These are phyloP conservation scores for Cryptococcus hybrid DNA, from an alignment of 1,284 basidiomycete genomes.

Conservation along the genomic window DNA sequence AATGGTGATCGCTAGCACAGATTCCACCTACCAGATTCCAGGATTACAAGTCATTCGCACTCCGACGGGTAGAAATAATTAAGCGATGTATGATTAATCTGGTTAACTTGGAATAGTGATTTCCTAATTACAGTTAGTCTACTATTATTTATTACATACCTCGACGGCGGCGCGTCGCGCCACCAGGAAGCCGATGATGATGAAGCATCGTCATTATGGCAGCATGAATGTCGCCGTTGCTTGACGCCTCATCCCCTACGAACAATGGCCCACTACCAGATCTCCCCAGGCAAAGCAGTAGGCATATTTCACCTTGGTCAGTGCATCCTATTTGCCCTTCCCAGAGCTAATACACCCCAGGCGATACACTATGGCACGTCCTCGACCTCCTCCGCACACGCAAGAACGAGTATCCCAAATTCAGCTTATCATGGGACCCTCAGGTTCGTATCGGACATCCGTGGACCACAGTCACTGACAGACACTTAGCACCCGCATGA, in stretches of 20 bases:
- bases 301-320: slow-evolving; percentile 74
- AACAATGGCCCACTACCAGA: slow-evolving; percentile 60
- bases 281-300: slow-evolving; percentile 71
- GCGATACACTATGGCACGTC: slow-evolving; percentile 75
- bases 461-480: neutral
- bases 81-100: too few species aligned
- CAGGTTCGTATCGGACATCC: slow-evolving; percentile 52
- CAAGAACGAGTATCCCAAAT: slow-evolving; percentile 64
- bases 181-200: too few species aligned
- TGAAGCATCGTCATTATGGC: too few species aligned
- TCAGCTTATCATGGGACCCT: slow-evolving; percentile 79
- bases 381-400: slow-evolving; percentile 62
- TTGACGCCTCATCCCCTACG: neutral
- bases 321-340: neutral
- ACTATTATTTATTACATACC: too few species aligned
- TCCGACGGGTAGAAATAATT: too few species aligned
- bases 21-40: too few species aligned
- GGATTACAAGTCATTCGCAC: too few species aligned
- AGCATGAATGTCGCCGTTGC: neutral
- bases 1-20: too few species aligned
- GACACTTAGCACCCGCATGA: slow-evolving; percentile 51
- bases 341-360: slow-evolving; percentile 47
- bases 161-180: too few species aligned
- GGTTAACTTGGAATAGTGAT: too few species aligned
- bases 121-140: too few species aligned